Base-by-base conservation (phyloP, 2,329 filamentous ascomycete species). In the Lasiodiplodia sp. region DNA sequence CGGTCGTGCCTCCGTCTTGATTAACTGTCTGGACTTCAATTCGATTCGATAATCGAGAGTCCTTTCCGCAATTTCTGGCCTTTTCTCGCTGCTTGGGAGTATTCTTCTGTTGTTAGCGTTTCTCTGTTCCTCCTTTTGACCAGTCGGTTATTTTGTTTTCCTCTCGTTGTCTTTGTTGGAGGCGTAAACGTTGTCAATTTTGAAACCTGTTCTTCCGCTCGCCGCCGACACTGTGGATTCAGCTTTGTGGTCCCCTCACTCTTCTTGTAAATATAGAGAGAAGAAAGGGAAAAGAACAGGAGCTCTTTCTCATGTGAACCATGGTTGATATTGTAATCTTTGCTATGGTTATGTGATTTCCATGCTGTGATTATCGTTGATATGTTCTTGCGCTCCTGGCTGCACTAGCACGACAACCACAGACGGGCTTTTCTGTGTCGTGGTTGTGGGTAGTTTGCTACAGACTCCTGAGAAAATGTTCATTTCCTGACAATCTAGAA, bases 231-330 rank as follows among this genome's bases (percentile, higher is more conserved):
- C 21, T 44, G 40, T 8, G 40, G 40, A n/a, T 44, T 44, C 44
- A n/a, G 44, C 44, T 47, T 21, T 47, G 44, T 47, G 44, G 10
- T 53, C 28, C 34, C 18, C 23, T 31, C 31, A 23, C 56, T 37
- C 51, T 66, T 66, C 58, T 38, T 52, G 60, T 64, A 52, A 51
- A 38, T 64, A 52, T 64, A 63, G 47, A 64, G 28, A 52, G 60
- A 52, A 64, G 60, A 64, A 64, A 7, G 47, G 31, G 51, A 52
- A 49, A 49, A 64, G 37, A 31, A 38, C 31, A 38, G 38, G 38
- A 47, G 18, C 25, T 21, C 18, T 37, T 51, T 63, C 49, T 31
- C 58, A 51, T 63, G 58, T 63, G 58, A 21, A 31, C 7, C 12
- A 38, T 23, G 31, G 18, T 25, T 23, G 4, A 12, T n/a, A 34